Conservation (phyloP, 768 basidiomycete species). For the Inosperma sp. region DNA sequence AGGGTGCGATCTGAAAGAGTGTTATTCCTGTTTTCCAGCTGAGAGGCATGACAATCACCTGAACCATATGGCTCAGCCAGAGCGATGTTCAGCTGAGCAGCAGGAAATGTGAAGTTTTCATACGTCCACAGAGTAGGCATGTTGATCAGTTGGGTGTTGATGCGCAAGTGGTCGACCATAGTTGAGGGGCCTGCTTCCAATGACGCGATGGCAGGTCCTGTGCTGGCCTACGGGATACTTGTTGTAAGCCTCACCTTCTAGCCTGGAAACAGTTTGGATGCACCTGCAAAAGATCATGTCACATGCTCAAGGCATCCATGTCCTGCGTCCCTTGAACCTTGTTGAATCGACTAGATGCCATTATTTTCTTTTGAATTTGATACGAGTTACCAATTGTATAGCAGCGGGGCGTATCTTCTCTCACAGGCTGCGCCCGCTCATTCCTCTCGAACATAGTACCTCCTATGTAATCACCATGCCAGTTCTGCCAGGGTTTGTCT, state of each 20-base stretch:
- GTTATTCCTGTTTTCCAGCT: too few relatives aligned
- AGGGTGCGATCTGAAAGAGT: background rate
- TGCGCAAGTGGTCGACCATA: background rate
- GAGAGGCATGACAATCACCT: background rate
- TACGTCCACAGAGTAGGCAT: background rate
- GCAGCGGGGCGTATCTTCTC: background rate
- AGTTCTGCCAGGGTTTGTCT: background rate
- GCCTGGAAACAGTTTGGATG: too few relatives aligned
- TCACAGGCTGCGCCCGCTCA: background rate
- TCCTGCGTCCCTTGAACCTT: background rate
- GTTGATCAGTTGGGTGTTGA: conserved; percentile 1
- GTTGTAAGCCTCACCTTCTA: too few relatives aligned
- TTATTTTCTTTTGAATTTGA: conserved; percentile 1
- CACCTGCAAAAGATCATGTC: background rate
- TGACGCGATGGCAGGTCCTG: background rate
- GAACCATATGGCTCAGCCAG: background rate
- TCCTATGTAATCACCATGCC: background rate
- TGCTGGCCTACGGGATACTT: background rate
- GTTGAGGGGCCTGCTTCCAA: background rate
- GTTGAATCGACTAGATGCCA: background rate
- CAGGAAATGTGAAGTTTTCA: background rate
- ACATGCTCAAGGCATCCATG: background rate
- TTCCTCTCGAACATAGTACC: conserved; percentile 1
- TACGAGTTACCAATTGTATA: conserved; percentile 2
- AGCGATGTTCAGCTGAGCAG: conserved; percentile 1